Evolutionary conservation across 768 basidiomycete species (phyloP), one percentile per base, ranked within the genome.

Genomic region (Termitomyces sp.): DNA sequence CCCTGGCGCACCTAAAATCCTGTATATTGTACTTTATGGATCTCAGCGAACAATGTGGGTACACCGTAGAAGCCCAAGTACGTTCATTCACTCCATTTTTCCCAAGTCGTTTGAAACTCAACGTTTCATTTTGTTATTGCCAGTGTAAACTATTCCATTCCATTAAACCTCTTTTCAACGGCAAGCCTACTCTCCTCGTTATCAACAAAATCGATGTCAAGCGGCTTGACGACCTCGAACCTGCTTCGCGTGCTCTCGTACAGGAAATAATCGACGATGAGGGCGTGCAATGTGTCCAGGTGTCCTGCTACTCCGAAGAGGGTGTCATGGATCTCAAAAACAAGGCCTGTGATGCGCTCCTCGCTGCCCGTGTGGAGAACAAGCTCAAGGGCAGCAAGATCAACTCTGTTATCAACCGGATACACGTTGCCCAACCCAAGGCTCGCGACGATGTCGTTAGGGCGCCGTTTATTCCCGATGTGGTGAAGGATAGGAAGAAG

Each of bases 1-100:
- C 97, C 14, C 79, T 99, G 61, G 97, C 97, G 7, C 97, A 99
- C 75, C 76, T 99, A 45, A 93, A 97, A 74, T 85, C 88, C 64
- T 95, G 93, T 69, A 82, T 98, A 10, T 75, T 99, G 71, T 99
- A 98, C 77, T 99, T 98, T 71, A 98, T 99, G 95, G 97, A 99
- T 72, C 82, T 98, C 32, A 93, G 89, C 62, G 97, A 98, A 74
- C 97, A 99, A 71, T 99, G 97, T 74, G 97, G 97, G 12, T 99
- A 97, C 77, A 87, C 91, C 5, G 82, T 98, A 60, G 97, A 97
- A 74, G 97, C 96, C 43, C 95, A 95, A 82, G 93, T 93, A 53
- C 59, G 84, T 61, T 16, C 37, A 27, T 39, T 4, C 7, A 30
- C 10, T 18, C 49, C 7, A 22, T 53, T 18, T 52, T 27, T 56